Evolutionary conservation across 805 yeast species (phyloP).

Genomic region (Phaffomyces opuntiae): DNA sequence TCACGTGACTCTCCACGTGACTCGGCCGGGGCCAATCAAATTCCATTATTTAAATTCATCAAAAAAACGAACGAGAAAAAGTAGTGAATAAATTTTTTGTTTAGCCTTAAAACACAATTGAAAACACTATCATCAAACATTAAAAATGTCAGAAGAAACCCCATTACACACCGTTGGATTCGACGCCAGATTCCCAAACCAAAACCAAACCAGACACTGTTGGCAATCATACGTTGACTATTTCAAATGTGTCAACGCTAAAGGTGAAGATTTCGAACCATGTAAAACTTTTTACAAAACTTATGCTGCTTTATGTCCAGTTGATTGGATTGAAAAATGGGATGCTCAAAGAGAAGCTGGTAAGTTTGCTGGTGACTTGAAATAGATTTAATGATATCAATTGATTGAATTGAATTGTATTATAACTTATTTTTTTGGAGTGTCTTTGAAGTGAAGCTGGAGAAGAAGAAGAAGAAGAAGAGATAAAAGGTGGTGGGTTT

Average conservation of each 20-base stretch:
- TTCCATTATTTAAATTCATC: neutral
- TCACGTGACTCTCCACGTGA: slow-evolving; percentile 2
- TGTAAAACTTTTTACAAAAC: slow-evolving; percentile 93
- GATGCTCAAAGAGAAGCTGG: slow-evolving; percentile 73
- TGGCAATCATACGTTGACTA: slow-evolving; percentile 97
- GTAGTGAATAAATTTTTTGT: neutral
- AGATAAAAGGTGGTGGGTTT: neutral
- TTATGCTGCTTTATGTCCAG: slow-evolving; percentile 79
- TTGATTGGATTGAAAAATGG: slow-evolving; percentile 83
- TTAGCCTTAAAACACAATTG: slow-evolving; percentile 2
- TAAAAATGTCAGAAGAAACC: slow-evolving; percentile 25
- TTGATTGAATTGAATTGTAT: neutral
- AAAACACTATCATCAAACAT: neutral
- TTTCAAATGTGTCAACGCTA: slow-evolving; percentile 92
- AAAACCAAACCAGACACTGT: slow-evolving; percentile 97
- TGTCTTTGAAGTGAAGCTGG: neutral
- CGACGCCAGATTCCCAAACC: slow-evolving; percentile 94
- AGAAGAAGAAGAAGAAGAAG: neutral
- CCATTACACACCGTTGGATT: slow-evolving; percentile 62
- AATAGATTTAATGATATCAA: slow-evolving; percentile 8
- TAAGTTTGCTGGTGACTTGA: slow-evolving; percentile 45
- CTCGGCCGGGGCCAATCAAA: slow-evolving; percentile 6
- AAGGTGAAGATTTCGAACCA: slow-evolving; percentile 98
- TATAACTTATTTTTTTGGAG: neutral
- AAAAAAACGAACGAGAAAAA: slow-evolving; percentile 3